Evolutionary conservation across 2,329 filamentous ascomycete genomes (phyloP), one percentile per base, ranked within the genome.

Genomic region (Colletotrichum sp.): DNA sequence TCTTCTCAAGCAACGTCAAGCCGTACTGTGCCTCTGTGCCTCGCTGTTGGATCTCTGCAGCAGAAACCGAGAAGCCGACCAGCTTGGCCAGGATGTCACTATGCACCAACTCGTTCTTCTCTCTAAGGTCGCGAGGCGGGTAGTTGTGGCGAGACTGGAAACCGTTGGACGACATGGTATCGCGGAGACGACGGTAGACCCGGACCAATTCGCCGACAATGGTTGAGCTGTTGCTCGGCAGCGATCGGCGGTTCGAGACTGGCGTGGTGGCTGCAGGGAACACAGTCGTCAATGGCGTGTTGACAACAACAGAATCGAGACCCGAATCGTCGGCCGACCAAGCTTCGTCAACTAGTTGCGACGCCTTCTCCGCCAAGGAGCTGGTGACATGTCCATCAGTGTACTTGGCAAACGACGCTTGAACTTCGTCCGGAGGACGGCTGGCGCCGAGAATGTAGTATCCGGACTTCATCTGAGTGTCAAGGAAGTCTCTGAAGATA

Each of bases 21-120:
- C 94, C 93, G 61, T 90, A 89, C 76, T 93, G 90, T 27, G 92
- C 91, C 78, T 95, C 93, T 5, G 95, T 87, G 8, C 97, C 97
- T 78, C 97, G 93, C 81, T 98, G 95, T 76, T 96, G 93, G 76
- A 98, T 98, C 84, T 99, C 97, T 6, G 94, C 92, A 0, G 95
- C 92, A 11, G 95, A 93, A 72, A 99, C 95, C 0, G 96, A 96
- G 81, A 92, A 95, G 3, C 95, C 96, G 16, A 98, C 91, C 3
- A 91, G 87, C 72, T 88, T 88, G 16, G 92, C 89, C 13, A 95
- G 83, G 2, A 89, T 88, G 78, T 94, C 92, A 71, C 89, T 90
- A 27, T 82, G 84, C 69, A 83, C 84, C 7, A 93, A 81, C 70
- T 90, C 86, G 64, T 87, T 85, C 18, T 79, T 78, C 79, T 80